Base-by-base conservation (phyloP, 495 filamentous ascomycete species). In the Penicillium daleae region DNA sequence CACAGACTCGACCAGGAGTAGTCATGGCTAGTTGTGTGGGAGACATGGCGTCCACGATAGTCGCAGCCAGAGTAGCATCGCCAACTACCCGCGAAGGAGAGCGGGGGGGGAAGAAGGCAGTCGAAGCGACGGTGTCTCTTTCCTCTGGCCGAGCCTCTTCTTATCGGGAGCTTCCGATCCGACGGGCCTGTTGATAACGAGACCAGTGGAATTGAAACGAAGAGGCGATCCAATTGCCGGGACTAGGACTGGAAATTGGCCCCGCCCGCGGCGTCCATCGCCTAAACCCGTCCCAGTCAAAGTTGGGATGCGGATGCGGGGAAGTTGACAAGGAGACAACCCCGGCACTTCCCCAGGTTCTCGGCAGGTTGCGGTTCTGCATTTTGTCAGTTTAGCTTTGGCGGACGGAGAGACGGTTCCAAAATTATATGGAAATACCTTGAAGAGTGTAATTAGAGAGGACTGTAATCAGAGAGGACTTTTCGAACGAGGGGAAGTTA, bases 1-100 rank as follows among this genome's bases (percentile, higher is more conserved):
- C 69, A 67, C 71, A 74, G 42, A 74, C 71, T 64, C 61, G 66
- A 32, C 61, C 50, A 6, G 64, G 15, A 6, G 50, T 17, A 40
- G 21, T 63, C 64, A 69, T 67, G 26, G 21, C 42, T 46, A 22
- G 42, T 13, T 46, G 42, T 0, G 21, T 9, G 19, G 42, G 7
- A 46, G 42, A 46, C 42, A 46, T 46, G 21, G 10, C 10, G 42
- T 2, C 42, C 42, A 46, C 42, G 42, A 46, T 46, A 46, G 42
- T 10, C 9, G 42, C 42, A 46, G 40, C 8, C 19, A 10, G 40
- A 22, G 40, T 21, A 44, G 19, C 40, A 12, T 21, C 33, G n/a
- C n/a, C n/a, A n/a, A n/a, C n/a, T n/a, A n/a, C n/a, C n/a, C n/a
- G n/a, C n/a, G n/a, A n/a, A 39, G 3, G 35, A 5, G 35, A 31